A percentile compares a stretch with the other conserved stretches of the same genome.
Conservation (phyloP, 164 flowering plant genomes). For the Magnolia changhungtana region DNA sequence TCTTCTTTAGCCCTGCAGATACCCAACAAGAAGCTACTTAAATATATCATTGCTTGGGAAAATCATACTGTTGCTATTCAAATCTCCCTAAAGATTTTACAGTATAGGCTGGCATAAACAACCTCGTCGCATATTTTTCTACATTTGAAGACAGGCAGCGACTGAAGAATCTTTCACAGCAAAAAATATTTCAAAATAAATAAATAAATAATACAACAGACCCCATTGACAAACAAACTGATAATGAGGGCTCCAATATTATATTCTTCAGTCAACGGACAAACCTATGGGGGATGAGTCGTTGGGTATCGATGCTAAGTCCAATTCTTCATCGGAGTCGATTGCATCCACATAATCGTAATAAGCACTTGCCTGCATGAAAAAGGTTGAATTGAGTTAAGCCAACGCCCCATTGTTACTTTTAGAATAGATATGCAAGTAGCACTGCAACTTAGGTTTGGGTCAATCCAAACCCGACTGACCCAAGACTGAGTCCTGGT, state of each 20-base stretch:
- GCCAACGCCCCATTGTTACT: not conserved
- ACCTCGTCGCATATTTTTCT: not conserved
- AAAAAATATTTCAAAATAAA: too few relatives aligned
- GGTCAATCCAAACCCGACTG: not conserved
- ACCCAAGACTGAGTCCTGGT: too few relatives aligned
- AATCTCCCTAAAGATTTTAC: too few relatives aligned
- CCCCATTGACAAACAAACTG: not conserved
- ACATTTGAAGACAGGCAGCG: not conserved
- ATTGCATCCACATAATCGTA: constrained; percentile 70
- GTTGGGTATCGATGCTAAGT: constrained; percentile 50
- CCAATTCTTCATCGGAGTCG: constrained; percentile 90
- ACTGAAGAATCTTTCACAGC: not conserved
- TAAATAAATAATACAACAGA: not conserved
- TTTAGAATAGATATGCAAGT: not conserved
- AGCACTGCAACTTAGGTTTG: too few relatives aligned
- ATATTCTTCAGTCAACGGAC: not conserved
- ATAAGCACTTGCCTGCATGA: constrained; percentile 66
- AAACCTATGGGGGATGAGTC: constrained; percentile 17
- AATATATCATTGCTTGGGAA: too few relatives aligned
- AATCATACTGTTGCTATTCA: too few relatives aligned
- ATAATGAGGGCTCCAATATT: not conserved
- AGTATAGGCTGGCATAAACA: not conserved
- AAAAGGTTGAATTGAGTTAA: constrained; percentile 5
- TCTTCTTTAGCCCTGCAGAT: too few relatives aligned
- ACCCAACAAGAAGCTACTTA: too few relatives aligned